Evolutionary conservation across 768 basidiomycete species (phyloP).

Genomic region (Dioszegia aurantiaca): DNA sequence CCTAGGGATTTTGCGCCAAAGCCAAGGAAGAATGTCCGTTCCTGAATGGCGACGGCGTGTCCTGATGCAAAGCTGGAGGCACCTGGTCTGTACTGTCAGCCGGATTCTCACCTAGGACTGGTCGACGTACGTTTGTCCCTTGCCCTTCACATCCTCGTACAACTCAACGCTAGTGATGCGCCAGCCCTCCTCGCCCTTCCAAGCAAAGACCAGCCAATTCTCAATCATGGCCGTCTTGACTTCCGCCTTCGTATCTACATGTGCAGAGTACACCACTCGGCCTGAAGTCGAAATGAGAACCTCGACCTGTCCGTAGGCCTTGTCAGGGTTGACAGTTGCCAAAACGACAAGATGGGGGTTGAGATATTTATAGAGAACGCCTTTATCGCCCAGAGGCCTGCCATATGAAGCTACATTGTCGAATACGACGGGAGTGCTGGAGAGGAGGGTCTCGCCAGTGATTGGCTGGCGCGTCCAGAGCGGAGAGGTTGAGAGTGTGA

Average conservation of each 20-base stretch:
- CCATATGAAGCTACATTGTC: conserved; percentile 71
- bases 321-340: conserved; percentile 56
- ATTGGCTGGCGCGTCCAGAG: conserved; percentile 67
- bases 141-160: conserved; percentile 72
- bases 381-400: conserved; percentile 78
- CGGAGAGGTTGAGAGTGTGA: conserved; percentile 58
- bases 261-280: conserved; percentile 65
- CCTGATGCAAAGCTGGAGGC: conserved; percentile 60
- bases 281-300: conserved; percentile 79
- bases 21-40: conserved; percentile 70
- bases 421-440: conserved; percentile 55
- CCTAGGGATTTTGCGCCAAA: conserved; percentile 67
- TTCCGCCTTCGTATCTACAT: conserved; percentile 56
- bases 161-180: conserved; percentile 79
- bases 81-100: conserved; percentile 56
- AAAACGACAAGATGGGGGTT: conserved; percentile 74
- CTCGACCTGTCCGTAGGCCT: conserved; percentile 63
- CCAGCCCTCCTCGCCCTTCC: conserved; percentile 69
- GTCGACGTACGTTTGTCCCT: conserved; percentile 70
- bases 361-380: conserved; percentile 89
- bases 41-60: conserved; percentile 60
- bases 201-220: conserved; percentile 91
- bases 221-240: conserved; percentile 71
- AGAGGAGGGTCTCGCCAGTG: conserved; percentile 61
- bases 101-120: neutral